Evolutionary conservation across 805 yeast genomes (phyloP), one percentile per base, ranked within the genome.

Genomic region (Cyberlindnera samutprakarnensis): DNA sequence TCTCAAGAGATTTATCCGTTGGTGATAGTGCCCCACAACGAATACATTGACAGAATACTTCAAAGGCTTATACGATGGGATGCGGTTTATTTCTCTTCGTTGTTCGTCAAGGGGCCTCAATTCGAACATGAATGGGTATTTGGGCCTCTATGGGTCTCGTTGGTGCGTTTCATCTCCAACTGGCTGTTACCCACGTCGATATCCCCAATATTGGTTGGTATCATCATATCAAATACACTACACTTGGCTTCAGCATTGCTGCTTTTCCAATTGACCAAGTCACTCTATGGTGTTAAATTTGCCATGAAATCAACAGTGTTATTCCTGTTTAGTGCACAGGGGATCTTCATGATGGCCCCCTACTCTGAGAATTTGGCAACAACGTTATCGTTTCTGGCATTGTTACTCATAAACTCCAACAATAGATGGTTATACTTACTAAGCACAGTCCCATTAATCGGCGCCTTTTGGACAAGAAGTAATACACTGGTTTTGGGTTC

Each of bases 51-150:
- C 14, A n/a, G 21, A 19, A 11, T 29, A 8, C 23, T 46, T 5
- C 63, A 70, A 32, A 74, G 70, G 34, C 61, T 85, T 5, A 59
- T 83, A 17, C 67, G 77, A 4, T 90, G 97, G 97, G 98, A 90
- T 53, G 67, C 78, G 2, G 92, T 87, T 0, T 87, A 78, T 54
- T 87, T 82, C 48, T 53, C 70, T 12, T 73, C 76, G 27, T 53
- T 78, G 34, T 72, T 82, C 21, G 50, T 56, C 8, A 54, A 68
- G 12, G 53, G 58, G 12, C 57, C 65, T 2, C 53, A 59, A n/a
- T 88, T 66, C 55, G 97, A 90, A 56, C 95, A 90, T 53, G 94
- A 87, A 56, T 82, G 74, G 67, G 96, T 94, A 5, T 90, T 85
- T 52, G 76, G 94, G 18, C 82, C 82, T 9, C 49, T 74, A 2